phyloP scores from a whole-genome alignment of 352 stramenopile genomes.

The Aphanomyces astaci region DNA sequence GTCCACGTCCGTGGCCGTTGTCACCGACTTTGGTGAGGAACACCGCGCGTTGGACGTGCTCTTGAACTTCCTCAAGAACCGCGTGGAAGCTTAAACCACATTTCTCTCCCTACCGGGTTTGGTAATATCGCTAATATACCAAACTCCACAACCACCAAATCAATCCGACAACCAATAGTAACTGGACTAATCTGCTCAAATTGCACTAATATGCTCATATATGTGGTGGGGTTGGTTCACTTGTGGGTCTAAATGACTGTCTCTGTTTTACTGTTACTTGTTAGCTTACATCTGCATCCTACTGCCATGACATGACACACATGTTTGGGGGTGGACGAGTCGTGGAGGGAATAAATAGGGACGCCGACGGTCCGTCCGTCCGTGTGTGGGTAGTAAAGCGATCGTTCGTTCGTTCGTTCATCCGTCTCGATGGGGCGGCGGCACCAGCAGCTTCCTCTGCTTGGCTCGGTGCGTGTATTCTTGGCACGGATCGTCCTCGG shows the following conservation, averaged over 20 bases:
- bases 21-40: conserved; percentile 99
- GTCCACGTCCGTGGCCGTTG: conserved; percentile 95
- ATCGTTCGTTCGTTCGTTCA: not conserved
- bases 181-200: no score
- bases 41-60: conserved; percentile 96
- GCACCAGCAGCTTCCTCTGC: conserved; percentile 19
- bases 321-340: not conserved
- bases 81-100: conserved; percentile 76
- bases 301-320: no score
- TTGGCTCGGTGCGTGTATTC: conserved; percentile 17
- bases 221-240: no score
- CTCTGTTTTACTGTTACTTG: no score
- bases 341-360: conserved; percentile 15
- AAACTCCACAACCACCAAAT: not conserved
- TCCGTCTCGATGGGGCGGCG: not conserved
- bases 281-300: no score
- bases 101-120: not conserved
- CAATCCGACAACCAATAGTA: no score
- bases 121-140: conserved; percentile 14
- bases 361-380: no score
- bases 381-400: not conserved
- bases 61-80: conserved; percentile 98
- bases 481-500: not conserved
- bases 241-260: no score
- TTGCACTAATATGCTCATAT: no score